A percentile compares a stretch with the other conserved stretches of the same genome.
phyloP scores from a whole-genome alignment of 345 rosid species.

The Nephelium lappaceum region DNA sequence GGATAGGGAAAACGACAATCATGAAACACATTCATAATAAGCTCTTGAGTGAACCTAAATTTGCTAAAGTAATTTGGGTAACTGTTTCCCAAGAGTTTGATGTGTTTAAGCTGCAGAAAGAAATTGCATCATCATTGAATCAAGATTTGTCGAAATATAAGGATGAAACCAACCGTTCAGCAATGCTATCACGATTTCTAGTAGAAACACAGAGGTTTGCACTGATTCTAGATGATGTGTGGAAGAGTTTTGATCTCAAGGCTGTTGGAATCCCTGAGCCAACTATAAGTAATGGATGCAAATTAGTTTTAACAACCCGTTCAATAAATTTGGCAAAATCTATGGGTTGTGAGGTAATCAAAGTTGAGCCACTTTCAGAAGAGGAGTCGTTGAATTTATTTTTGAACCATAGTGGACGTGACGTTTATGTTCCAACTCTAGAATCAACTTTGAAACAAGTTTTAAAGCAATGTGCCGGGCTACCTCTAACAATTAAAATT shows the following conservation, averaged over 20 bases:
- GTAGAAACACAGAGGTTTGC: no score
- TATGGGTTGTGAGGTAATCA: background rate
- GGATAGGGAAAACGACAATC: no score
- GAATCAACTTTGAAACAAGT: background rate
- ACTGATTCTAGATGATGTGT: no score
- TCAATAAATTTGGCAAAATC: background rate
- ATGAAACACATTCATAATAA: no score
- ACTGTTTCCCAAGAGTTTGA: no score
- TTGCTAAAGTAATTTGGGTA: no score
- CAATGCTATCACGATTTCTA: background rate
- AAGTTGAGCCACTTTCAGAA: background rate
- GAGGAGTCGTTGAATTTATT: background rate
- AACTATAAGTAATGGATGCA: no score
- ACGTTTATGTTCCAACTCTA: background rate
- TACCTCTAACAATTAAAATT: background rate
- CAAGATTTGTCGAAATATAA: background rate
- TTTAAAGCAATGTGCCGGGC: no score
- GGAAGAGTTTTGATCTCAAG: no score
- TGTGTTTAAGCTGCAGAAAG: background rate
- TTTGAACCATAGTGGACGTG: background rate
- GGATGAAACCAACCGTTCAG: conserved; percentile 5
- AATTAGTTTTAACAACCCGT: background rate
- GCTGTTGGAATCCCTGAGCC: no score
- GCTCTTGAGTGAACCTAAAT: no score
- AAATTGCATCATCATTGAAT: conserved; percentile 7